These are phyloP conservation scores for Cyamopsis tetragonoloba DNA, from an alignment of 306 rosid species.

Conservation along the genomic window DNA sequence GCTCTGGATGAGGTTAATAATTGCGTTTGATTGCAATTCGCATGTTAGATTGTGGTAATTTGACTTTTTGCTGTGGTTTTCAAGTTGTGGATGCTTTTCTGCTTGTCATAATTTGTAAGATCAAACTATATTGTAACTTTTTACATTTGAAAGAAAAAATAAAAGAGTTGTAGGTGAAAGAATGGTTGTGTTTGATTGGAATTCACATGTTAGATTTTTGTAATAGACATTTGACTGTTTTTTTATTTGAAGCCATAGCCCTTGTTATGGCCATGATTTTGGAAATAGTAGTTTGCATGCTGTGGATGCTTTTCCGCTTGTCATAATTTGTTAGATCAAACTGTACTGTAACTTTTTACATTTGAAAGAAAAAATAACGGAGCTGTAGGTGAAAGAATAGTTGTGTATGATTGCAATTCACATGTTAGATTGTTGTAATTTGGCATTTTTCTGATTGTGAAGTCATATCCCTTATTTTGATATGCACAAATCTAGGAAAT, in stretches of 20 bases:
- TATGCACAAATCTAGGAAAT: not conserved
- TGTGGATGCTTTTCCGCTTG: not conserved
- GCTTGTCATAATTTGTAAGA: not conserved
- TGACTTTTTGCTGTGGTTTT: too few species aligned
- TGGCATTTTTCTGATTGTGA: not conserved
- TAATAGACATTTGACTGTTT: not conserved
- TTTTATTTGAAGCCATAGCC: not conserved
- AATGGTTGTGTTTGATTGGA: not conserved
- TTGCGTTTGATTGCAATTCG: too few species aligned
- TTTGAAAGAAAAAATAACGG: not conserved
- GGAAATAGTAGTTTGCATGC: not conserved
- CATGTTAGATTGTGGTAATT: too few species aligned
- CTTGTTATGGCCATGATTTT: not conserved
- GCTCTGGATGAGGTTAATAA: not conserved
- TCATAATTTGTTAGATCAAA: not conserved
- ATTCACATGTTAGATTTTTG: not conserved
- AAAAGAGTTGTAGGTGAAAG: not conserved
- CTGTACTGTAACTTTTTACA: not conserved
- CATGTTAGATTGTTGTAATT: not conserved
- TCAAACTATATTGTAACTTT: not conserved
- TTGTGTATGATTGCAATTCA: not conserved
- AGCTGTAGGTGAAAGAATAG: not conserved
- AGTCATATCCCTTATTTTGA: not conserved
- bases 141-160: not conserved
- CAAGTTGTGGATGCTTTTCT: not conserved